A percentile compares a stretch with the other conserved stretches of the same genome.
Evolutionary conservation across 805 yeast species (phyloP).

Genomic region (Saccharomycopsis oosterbeekiorum): DNA sequence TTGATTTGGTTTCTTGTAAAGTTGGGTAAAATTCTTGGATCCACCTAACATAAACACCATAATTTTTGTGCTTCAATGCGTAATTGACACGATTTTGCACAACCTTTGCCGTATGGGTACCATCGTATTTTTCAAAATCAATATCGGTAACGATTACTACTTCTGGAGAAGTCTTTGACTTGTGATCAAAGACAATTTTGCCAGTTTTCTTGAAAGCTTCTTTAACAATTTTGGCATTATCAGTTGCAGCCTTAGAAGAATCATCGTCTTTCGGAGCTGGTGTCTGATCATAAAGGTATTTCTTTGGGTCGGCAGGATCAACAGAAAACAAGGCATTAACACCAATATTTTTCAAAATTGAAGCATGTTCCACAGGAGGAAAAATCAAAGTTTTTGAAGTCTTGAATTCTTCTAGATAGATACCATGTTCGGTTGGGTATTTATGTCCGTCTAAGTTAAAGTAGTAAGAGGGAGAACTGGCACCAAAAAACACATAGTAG

Average conservation of each 20-base stretch:
- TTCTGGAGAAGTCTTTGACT: conserved; percentile 39
- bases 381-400: conserved; percentile 48
- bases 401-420: conserved; percentile 35
- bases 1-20: conserved; percentile 35
- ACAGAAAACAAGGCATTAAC: conserved; percentile 36
- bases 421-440: conserved; percentile 33
- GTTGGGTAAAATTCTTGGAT: conserved; percentile 69
- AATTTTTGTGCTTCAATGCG: conserved; percentile 63
- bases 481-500: conserved; percentile 13
- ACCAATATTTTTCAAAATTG: conserved; percentile 47
- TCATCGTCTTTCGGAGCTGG: conserved; percentile 3
- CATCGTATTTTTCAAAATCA: conserved; percentile 59
- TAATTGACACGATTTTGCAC: conserved; percentile 85
- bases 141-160: conserved; percentile 69
- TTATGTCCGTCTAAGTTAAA: conserved; percentile 13
- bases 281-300: conserved; percentile 13
- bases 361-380: conserved; percentile 70
- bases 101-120: conserved; percentile 51
- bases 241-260: background rate
- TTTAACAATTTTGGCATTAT: conserved; percentile 34
- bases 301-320: conserved; percentile 19
- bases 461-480: conserved; percentile 2
- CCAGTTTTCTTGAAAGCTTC: conserved; percentile 59
- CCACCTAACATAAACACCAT: conserved; percentile 81
- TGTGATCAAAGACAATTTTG: conserved; percentile 38